phyloP scores from a whole-genome alignment of 192 early-diverging fungal species.

The Coemansia sp. region DNA sequence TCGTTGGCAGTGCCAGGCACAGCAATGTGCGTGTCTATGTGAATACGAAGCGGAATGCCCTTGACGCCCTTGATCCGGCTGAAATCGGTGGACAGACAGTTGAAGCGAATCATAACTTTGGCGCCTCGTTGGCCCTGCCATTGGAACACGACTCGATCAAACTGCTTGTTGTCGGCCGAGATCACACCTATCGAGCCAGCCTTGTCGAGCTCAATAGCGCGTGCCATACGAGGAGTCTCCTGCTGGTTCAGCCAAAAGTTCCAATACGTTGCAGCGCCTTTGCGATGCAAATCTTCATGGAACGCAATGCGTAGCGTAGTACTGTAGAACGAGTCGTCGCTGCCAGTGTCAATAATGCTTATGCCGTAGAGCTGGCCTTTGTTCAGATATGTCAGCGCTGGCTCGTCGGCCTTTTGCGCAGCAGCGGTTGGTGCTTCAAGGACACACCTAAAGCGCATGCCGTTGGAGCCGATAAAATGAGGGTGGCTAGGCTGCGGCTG shows the following conservation, averaged over 20 bases:
- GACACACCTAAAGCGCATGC: constrained; percentile 39
- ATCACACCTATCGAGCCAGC: constrained; percentile 59
- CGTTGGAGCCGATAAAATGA: constrained; percentile 1
- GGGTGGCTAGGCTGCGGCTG: constrained; percentile 14
- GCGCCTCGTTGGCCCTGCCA: constrained; percentile 69
- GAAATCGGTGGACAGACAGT: constrained; percentile 78
- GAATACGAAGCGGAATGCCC: constrained; percentile 67
- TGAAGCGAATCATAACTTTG: constrained; percentile 67
- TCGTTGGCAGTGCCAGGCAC: constrained; percentile 9
- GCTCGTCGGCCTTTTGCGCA: constrained; percentile 56
- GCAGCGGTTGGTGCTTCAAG: constrained; percentile 50
- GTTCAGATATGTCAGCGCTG: constrained; percentile 70
- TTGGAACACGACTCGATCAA: constrained; percentile 70
- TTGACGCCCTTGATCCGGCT: constrained; percentile 80
- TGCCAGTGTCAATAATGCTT: constrained; percentile 54
- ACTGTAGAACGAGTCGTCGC: constrained; percentile 53
- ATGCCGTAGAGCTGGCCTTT: constrained; percentile 67
- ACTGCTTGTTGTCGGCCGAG: constrained; percentile 57
- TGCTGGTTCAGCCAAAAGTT: constrained; percentile 76
- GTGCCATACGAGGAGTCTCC: constrained; percentile 48
- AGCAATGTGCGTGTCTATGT: constrained; percentile 42
- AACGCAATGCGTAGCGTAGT: constrained; percentile 66
- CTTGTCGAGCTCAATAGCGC: constrained; percentile 68
- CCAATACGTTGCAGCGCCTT: constrained; percentile 66
- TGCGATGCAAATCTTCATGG: constrained; percentile 69